Conservation (phyloP, 345 rosid species). For the Euclidium syriacum region DNA sequence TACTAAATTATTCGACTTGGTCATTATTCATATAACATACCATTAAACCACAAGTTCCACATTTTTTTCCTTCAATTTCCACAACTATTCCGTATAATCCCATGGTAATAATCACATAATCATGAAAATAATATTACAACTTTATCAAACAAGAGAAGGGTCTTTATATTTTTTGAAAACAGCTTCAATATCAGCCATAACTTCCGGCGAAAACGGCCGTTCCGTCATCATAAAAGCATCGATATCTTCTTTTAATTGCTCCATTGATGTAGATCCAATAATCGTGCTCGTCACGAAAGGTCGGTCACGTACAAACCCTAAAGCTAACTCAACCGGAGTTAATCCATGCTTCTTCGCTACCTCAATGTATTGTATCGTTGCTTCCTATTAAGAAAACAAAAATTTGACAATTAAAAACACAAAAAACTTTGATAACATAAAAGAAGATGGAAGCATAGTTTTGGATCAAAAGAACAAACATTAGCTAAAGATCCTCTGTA, state of each 20-base stretch:
- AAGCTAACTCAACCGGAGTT: conserved; percentile 69
- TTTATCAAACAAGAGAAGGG: conserved; percentile 38
- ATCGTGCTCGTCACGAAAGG: conserved; percentile 81
- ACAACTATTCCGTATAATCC: no score
- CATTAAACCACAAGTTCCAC: no score
- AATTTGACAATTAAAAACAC: no score
- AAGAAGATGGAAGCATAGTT: neutral
- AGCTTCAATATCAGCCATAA: conserved; percentile 58
- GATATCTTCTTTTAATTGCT: conserved; percentile 76
- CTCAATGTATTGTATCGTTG: conserved; percentile 58
- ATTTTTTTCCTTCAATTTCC: no score
- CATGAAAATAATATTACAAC: no score
- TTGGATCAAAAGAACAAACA: conserved; percentile 41
- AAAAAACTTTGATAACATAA: no score
- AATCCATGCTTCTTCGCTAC: conserved; percentile 66
- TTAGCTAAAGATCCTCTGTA: conserved; percentile 57
- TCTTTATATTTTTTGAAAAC: conserved; percentile 67
- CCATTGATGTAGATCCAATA: conserved; percentile 70
- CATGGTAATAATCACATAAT: no score
- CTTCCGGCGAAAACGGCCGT: conserved; percentile 57
- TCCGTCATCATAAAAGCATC: conserved; percentile 59
- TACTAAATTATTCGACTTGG: no score
- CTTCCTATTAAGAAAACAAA: conserved; percentile 46
- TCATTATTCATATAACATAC: no score
- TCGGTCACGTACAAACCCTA: conserved; percentile 69